phyloP scores from a whole-genome alignment of 306 rosid genomes.

The Morella rubra region DNA sequence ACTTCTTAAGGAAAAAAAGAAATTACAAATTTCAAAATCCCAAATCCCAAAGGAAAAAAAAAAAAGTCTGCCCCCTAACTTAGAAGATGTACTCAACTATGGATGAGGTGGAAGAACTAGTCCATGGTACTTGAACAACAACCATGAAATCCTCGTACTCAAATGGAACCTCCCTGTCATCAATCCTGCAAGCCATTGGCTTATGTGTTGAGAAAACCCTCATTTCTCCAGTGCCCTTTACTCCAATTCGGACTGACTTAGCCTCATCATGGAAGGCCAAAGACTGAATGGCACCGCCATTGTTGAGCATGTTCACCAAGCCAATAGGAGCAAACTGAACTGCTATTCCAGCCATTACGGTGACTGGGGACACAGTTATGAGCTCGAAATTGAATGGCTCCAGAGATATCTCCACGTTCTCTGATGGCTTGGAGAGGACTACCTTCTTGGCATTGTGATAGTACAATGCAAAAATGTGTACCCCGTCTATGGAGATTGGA shows the following conservation, averaged over 20 bases:
- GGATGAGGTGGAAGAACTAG: constrained; percentile 54
- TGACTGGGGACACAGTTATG: constrained; percentile 63
- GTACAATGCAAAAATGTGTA: constrained; percentile 56
- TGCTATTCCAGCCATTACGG: constrained; percentile 33
- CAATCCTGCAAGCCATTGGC: constrained; percentile 57
- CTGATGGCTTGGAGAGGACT: constrained; percentile 45
- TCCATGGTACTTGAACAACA: constrained; percentile 71
- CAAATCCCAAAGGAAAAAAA: background rate
- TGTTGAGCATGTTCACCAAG: constrained; percentile 81
- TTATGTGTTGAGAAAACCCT: constrained; percentile 66
- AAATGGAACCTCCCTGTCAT: constrained; percentile 51
- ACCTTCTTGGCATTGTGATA: constrained; percentile 63
- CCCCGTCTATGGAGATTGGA: constrained; percentile 57
- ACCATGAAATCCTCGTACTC: constrained; percentile 59
- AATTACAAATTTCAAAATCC: constrained; percentile 1
- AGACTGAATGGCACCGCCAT: constrained; percentile 76
- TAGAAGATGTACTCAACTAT: constrained; percentile 56
- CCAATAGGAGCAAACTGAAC: constrained; percentile 81
- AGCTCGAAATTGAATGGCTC: constrained; percentile 95
- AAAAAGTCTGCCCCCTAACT: background rate
- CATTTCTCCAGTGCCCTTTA: constrained; percentile 77
- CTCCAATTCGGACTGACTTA: constrained; percentile 45
- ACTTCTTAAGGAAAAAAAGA: constrained; percentile 27
- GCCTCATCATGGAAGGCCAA: constrained; percentile 42
- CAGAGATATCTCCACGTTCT: constrained; percentile 54